Conservation (phyloP, 2,329 filamentous ascomycete species). For the Kalaharituber pfeilii region DNA sequence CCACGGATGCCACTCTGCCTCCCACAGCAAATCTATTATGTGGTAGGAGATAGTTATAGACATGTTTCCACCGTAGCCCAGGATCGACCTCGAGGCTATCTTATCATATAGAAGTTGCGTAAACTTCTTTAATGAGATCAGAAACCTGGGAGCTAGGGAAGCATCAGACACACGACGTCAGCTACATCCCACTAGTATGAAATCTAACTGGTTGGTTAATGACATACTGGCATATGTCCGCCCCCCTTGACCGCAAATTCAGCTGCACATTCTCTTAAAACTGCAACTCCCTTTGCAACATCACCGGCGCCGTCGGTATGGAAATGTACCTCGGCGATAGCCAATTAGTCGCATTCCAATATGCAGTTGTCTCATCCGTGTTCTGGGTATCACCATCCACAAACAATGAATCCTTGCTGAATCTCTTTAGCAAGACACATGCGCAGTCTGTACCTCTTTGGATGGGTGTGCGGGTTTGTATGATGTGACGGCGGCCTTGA, state of each 20-base stretch:
- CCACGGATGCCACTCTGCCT: constrained; percentile 32
- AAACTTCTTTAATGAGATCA: neutral
- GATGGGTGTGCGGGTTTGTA: neutral
- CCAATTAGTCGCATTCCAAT: neutral
- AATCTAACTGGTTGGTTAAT: no score
- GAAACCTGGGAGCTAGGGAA: neutral
- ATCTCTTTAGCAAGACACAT: neutral
- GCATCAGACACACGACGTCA: no score
- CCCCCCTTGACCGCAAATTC: constrained; percentile 1
- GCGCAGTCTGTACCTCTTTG: neutral
- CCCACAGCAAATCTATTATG: constrained; percentile 31
- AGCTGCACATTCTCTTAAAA: neutral
- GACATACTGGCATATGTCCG: neutral
- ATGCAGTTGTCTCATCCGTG: neutral
- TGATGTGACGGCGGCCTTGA: neutral
- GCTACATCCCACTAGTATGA: no score
- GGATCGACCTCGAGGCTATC: constrained; percentile 23
- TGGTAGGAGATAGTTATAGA: constrained; percentile 29
- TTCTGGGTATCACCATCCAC: neutral
- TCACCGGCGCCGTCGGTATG: constrained; percentile 12
- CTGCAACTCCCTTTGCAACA: constrained; percentile 19
- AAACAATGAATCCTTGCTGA: neutral
- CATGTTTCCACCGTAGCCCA: constrained; percentile 31
- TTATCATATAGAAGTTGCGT: no score
- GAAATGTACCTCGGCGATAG: neutral